Base-by-base conservation (phyloP, 345 rosid genomes). In the Populus euphratica region DNA sequence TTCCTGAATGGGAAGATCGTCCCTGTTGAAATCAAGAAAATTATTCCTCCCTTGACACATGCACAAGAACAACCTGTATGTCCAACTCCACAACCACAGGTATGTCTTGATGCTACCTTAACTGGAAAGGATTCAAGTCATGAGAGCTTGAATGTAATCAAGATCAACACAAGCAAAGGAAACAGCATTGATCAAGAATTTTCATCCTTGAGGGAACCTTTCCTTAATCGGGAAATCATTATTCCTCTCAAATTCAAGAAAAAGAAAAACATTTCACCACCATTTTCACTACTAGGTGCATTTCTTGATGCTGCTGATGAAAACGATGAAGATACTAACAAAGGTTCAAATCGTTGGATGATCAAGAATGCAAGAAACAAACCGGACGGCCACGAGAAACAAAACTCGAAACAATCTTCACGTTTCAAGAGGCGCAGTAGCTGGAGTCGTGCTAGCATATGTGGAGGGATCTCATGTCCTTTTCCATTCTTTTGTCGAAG, bases 401-500 rank as follows among this genome's bases (percentile, higher is more conserved):
- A 70, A 80, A 75, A 70, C 52, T 71, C 72, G 31, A 80, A 69
- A 71, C 73, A 82, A 33, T 81, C 79, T 33, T 73, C 81, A 82
- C 54, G 79, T 81, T 73, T 76, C 69, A 78, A 76, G 80, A 76
- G 78, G 49, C 73, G 82, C 76, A 76, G 78, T 43, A 81, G 84
- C 76, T 65, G 70, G 63, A 78, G 76, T 66, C 25, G 82, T 29
- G 54, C 54, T 49, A 16, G 21, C 21, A 49, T 20, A 6, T 18
- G 21, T 52, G 59, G 59, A 18, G 59, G 23, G 59, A 52, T 8
- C 9, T 2, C 59, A 18, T 83, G 83, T 39, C 83, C 83, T 6
- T 56, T 83, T 50, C 86, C 86, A 8, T 76, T 83, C 17, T 50
- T 83, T 29, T 80, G 83, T 17, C 68, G 86, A 25, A 80, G 83